These are phyloP conservation scores for Taiozyma onychis DNA, from an alignment of 1,139 yeast species.

Conservation along the genomic window DNA sequence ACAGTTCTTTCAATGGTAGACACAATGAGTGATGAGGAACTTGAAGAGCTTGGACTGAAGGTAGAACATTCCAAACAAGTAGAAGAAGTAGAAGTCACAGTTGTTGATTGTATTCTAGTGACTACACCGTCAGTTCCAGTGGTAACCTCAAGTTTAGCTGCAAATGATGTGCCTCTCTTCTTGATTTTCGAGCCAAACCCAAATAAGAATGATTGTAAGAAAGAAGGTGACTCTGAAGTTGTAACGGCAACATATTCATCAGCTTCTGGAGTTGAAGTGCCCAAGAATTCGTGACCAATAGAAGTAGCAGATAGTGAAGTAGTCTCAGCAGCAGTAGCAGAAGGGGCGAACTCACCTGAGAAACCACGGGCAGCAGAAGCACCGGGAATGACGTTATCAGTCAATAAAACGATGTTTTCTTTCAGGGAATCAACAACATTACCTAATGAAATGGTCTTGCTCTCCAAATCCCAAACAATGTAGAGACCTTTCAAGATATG, in stretches of 20 bases:
- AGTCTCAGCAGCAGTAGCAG: neutral
- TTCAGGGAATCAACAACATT: slow-evolving; percentile 28
- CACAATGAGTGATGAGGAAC: neutral
- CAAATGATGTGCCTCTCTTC: neutral
- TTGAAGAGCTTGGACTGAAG: neutral
- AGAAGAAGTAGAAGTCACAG: slow-evolving; percentile 1
- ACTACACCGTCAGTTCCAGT: neutral
- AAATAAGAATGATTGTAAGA: neutral
- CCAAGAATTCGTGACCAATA: neutral
- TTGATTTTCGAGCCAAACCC: neutral
- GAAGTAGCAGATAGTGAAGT: slow-evolving; percentile 6
- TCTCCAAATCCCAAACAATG: slow-evolving; percentile 47
- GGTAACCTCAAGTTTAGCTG: neutral
- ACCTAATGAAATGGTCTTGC: slow-evolving; percentile 42
- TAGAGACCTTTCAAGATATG: slow-evolving; percentile 44
- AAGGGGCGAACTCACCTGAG: neutral
- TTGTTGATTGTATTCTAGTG: neutral
- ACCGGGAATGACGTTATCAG: slow-evolving; percentile 10
- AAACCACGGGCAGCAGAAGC: slow-evolving; percentile 9
- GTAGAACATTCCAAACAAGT: neutral
- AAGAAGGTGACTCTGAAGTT: neutral
- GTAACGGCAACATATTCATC: slow-evolving; percentile 5
- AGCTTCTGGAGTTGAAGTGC: neutral
- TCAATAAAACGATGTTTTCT: slow-evolving; percentile 14
- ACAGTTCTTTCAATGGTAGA: neutral